A percentile compares a stretch with the other conserved stretches of the same genome.
These are phyloP conservation scores for Carnegiea gigantea DNA, from an alignment of 179 eudicot genomes.

Conservation along the genomic window DNA sequence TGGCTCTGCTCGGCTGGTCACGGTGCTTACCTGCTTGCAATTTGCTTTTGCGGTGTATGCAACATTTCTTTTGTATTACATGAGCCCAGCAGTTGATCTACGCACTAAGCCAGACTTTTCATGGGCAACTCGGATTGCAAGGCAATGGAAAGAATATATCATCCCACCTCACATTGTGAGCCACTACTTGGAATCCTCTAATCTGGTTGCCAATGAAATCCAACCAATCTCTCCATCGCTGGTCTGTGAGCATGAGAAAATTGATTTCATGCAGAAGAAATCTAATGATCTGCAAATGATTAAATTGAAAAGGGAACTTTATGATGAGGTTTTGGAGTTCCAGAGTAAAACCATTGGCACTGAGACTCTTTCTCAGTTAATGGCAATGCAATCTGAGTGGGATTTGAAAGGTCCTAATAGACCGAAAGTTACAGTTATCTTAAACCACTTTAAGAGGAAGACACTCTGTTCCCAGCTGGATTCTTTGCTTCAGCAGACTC, in stretches of 20 bases:
- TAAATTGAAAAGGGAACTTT: constrained; percentile 73
- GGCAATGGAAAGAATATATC: constrained; percentile 66
- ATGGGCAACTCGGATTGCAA: constrained; percentile 80
- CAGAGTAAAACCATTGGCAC: constrained; percentile 52
- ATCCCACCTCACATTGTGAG: constrained; percentile 56
- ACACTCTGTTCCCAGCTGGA: constrained; percentile 86
- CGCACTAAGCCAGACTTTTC: constrained; percentile 72
- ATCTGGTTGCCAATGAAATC: constrained; percentile 30
- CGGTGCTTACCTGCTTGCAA: constrained; percentile 74
- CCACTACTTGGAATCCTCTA: constrained; percentile 56
- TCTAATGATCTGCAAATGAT: constrained; percentile 75
- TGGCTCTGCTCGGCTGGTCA: constrained; percentile 55
- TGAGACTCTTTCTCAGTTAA: constrained; percentile 65
- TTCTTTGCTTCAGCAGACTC: constrained; percentile 75
- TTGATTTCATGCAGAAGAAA: constrained; percentile 84
- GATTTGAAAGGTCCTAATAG: constrained; percentile 44
- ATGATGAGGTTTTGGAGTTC: constrained; percentile 58
- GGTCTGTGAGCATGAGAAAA: constrained; percentile 81
- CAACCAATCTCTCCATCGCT: constrained; percentile 33
- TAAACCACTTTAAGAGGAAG: constrained; percentile 90
- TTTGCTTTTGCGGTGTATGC: constrained; percentile 86
- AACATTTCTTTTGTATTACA: constrained; percentile 73
- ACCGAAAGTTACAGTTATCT: constrained; percentile 75
- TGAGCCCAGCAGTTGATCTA: constrained; percentile 79
- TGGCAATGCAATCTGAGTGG: constrained; percentile 86